These are phyloP conservation scores for Syzygium syzygioides DNA, from an alignment of 441 rosid genomes.

Conservation along the genomic window DNA sequence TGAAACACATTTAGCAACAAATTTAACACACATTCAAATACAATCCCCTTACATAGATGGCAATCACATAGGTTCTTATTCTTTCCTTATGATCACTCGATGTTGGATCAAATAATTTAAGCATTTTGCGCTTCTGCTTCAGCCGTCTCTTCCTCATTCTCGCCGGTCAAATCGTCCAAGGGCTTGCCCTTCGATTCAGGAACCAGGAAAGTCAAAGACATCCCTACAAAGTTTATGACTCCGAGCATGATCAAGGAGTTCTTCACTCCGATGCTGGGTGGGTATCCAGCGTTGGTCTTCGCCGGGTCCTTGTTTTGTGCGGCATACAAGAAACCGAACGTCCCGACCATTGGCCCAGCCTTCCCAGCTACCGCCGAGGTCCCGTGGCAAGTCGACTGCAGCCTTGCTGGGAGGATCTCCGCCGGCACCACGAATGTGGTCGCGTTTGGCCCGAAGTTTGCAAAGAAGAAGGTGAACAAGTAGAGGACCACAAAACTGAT, in stretches of 20 bases:
- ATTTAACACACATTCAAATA: neutral
- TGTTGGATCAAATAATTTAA: neutral
- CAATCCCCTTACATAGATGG: neutral
- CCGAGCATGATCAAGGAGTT: constrained; percentile 1
- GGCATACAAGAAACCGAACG: neutral
- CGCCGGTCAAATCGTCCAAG: neutral
- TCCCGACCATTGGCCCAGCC: neutral
- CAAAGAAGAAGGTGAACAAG: neutral
- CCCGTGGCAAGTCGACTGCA: neutral
- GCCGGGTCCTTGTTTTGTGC: neutral
- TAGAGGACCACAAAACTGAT: neutral
- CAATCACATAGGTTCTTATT: neutral
- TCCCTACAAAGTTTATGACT: neutral
- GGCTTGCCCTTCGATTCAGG: neutral
- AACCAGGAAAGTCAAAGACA: neutral
- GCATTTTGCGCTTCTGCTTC: neutral
- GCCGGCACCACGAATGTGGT: neutral
- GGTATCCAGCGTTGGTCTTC: neutral
- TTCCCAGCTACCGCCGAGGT: neutral
- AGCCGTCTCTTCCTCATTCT: neutral
- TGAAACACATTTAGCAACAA: neutral
- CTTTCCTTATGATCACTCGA: neutral
- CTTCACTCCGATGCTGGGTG: neutral
- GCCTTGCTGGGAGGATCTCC: neutral
- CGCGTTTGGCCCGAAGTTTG: neutral